Conservation (phyloP, 805 yeast genomes). For the Wickerhamiella kurtzmanii region DNA sequence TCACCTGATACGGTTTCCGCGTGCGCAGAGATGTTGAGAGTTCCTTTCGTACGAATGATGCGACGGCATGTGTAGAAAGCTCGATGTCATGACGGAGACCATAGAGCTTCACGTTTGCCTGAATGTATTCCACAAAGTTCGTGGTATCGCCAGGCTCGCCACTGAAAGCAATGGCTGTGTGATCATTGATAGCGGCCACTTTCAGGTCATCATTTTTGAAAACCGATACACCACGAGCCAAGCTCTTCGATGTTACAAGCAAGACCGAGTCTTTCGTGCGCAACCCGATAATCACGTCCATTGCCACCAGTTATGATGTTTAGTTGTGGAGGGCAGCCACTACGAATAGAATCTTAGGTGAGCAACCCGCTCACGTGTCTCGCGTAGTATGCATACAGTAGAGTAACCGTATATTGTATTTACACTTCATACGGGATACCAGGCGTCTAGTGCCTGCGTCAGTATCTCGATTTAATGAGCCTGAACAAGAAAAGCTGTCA, state of each 20-base stretch:
- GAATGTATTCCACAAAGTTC: slow-evolving; percentile 87
- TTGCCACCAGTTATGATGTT: slow-evolving; percentile 22
- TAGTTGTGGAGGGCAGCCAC: neutral
- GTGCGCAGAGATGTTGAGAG: slow-evolving; percentile 81
- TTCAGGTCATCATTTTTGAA: slow-evolving; percentile 69
- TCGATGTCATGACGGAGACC: slow-evolving; percentile 75
- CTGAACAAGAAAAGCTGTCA: too few relatives aligned
- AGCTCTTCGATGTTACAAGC: slow-evolving; percentile 89
- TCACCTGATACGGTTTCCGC: slow-evolving; percentile 92
- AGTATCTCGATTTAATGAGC: too few relatives aligned
- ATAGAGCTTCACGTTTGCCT: slow-evolving; percentile 81
- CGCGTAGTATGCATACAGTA: too few relatives aligned
- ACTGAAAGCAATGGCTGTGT: slow-evolving; percentile 71
- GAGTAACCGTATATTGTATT: too few relatives aligned
- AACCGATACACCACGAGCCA: slow-evolving; percentile 78
- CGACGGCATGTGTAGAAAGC: slow-evolving; percentile 71
- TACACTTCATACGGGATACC: too few relatives aligned
- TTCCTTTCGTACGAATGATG: slow-evolving; percentile 76
- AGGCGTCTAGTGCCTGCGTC: too few relatives aligned
- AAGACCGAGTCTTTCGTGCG: slow-evolving; percentile 68
- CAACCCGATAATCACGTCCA: slow-evolving; percentile 89
- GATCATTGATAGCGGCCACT: slow-evolving; percentile 59
- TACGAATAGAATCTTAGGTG: too few relatives aligned
- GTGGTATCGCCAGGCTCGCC: slow-evolving; percentile 97
- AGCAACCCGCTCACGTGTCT: too few relatives aligned